Base-by-base conservation (phyloP, 2,329 filamentous ascomycete species). In the Scedosporium minutisporum region DNA sequence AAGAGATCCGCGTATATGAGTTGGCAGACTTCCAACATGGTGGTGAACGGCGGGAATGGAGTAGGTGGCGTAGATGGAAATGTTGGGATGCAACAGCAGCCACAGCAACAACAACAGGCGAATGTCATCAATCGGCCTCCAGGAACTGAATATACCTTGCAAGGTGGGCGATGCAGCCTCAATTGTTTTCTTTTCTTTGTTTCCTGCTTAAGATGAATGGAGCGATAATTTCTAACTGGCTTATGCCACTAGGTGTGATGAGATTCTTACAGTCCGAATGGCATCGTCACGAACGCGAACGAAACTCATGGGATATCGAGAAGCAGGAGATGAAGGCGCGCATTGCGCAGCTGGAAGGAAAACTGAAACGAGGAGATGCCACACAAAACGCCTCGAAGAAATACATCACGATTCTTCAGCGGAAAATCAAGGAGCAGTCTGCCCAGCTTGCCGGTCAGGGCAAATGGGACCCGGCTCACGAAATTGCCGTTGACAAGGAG, bases 261-360 rank as follows among this genome's bases (percentile, higher is more conserved):
- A 93, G 95, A 76, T 99, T 99, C 75, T 86, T 99, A 46, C 95
- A 99, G 78, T 95, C 95, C 58, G 93, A 99, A 84, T 99, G 95
- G 95, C 95, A 99, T 77, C 89, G 91, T 68, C 93, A 99, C 75
- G 95, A 99, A 77, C 90, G 95, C 76, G 95, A 97, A 73, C 87
- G 95, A 70, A 99, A 99, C 77, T 88, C 92, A 44, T 99, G 95
- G 95, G 95, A 99, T 76, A 99, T 99, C 73, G 95, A 99, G 77
- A 88, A 92, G 72, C 95, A 96, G 70, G 95, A 99, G 78, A 97
- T 99, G 95, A 96, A 96, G 80, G 92, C 91, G 68, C 88, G 96
- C 71, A 97, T 99, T 77, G 93, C 93, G 60, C 89, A 90, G 70
- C 85, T 97, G 67, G 95, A 99, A 76, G 95, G 95, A 62, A 91